These are phyloP conservation scores for Knoxia roxburghii DNA, from an alignment of 257 asterid genomes.

Conservation along the genomic window DNA sequence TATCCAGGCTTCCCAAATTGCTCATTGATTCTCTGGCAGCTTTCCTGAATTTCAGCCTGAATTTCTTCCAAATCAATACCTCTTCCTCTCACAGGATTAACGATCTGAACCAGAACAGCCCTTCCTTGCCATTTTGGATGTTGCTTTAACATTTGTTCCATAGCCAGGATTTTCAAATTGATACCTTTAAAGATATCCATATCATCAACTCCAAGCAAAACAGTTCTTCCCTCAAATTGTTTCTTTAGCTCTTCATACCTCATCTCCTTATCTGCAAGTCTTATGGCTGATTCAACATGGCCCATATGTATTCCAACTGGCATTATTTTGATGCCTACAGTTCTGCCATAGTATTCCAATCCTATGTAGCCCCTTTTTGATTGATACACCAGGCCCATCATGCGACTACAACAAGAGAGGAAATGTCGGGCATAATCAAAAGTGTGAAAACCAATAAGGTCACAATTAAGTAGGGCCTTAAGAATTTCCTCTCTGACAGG, in stretches of 20 bases:
- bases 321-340: conserved; percentile 90
- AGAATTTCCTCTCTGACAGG: conserved; percentile 92
- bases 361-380: conserved; percentile 93
- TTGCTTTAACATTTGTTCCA: conserved; percentile 79
- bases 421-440: conserved; percentile 93
- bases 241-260: conserved; percentile 58
- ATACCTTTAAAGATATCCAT: conserved; percentile 92
- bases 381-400: conserved; percentile 87
- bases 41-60: conserved; percentile 66
- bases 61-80: conserved; percentile 70
- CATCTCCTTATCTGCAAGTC: conserved; percentile 60
- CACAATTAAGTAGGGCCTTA: conserved; percentile 75
- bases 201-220: conserved; percentile 84
- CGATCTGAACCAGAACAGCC: conserved; percentile 84
- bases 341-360: conserved; percentile 82
- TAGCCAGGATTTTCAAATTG: conserved; percentile 75
- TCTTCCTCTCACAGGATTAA: conserved; percentile 75
- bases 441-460: conserved; percentile 90
- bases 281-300: conserved; percentile 73
- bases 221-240: conserved; percentile 70
- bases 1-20: conserved; percentile 73
- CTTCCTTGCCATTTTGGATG: conserved; percentile 77
- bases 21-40: conserved; percentile 55
- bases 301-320: conserved; percentile 93
- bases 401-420: conserved; percentile 87